Base-by-base conservation (phyloP, 2,329 filamentous ascomycete species). In the Scolecobasidium constrictum region DNA sequence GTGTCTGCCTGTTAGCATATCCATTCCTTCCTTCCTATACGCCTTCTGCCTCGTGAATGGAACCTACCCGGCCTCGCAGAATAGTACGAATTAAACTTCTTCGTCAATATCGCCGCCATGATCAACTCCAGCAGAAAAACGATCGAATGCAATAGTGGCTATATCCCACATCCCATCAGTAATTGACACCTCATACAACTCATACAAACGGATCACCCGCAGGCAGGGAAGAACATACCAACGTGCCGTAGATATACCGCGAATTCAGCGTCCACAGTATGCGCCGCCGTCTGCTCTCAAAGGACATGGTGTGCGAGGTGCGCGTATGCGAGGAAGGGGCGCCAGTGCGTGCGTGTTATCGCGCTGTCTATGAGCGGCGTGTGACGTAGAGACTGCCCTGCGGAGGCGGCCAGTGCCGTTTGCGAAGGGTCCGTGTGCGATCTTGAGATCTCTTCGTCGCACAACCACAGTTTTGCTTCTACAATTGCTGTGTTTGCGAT, bases 51-150 rank as follows among this genome's bases (percentile, higher is more conserved):
- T 73, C n/a, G n/a, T n/a, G n/a, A n/a, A n/a, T n/a, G n/a, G n/a
- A n/a, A n/a, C n/a, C 51, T 72, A 88, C 84, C 71, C 56, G 90
- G 92, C 57, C 85, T 83, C 58, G 87, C 81, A 52, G 86, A 81
- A 75, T 96, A 98, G 68, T 93, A 94, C 52, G 78, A 75, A 66
- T 94, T 95, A 72, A 94, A 98, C 59, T 86, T 85, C 54, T 85
- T 76, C 36, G 81, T 80, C 43, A 98, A 69, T 50, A 92, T 75
- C 51, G 82, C 84, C 48, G 90, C 76, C 61, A 94, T 79, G 46
- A 78, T 79, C 78, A 96, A 85, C 66, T 98, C 83, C 64, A 94
- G 74, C 35, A 95, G 62, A 61, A 94, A 83, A 49, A 95, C 75
- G 56, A 93, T 70, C 46, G 79, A 72, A 68, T 96, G 87, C 45